Evolutionary conservation across 805 yeast genomes (phyloP).

Genomic region (Wickerhamiella sergipiensis): DNA sequence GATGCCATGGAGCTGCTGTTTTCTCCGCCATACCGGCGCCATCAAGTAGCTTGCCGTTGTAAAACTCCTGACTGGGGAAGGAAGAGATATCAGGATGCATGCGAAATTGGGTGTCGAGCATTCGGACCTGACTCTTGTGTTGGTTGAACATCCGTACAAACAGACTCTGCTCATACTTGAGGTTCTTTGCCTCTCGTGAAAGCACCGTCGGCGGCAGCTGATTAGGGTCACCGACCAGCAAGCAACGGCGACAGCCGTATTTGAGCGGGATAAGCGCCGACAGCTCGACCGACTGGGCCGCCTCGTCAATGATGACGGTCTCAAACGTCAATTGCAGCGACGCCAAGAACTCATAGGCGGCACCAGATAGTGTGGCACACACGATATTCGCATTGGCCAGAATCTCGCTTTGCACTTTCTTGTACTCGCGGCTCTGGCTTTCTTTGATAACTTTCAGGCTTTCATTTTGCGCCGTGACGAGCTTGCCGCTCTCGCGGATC

Average conservation of each 20-base stretch:
- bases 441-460: conserved; percentile 52
- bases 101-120: conserved; percentile 86
- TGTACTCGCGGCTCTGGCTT: conserved; percentile 61
- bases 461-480: conserved; percentile 70
- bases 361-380: conserved; percentile 85
- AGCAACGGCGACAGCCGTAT: conserved; percentile 80
- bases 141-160: conserved; percentile 84
- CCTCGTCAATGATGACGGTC: conserved; percentile 90
- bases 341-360: conserved; percentile 79
- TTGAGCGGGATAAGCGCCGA: conserved; percentile 84
- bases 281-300: conserved; percentile 91
- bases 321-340: conserved; percentile 66
- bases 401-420: conserved; percentile 60
- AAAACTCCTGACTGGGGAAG: conserved; percentile 80
- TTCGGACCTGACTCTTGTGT: conserved; percentile 43
- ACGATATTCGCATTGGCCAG: conserved; percentile 67
- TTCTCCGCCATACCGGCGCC: conserved; percentile 57
- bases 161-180: conserved; percentile 76
- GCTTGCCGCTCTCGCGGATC: conserved; percentile 56
- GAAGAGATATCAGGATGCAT: conserved; percentile 88
- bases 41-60: conserved; percentile 55
- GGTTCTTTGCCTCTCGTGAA: conserved; percentile 71
- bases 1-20: conserved; percentile 69
- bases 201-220: conserved; percentile 95
- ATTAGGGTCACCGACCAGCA: conserved; percentile 98